Base-by-base conservation (phyloP, 208 protist genomes). In the Phytomonas sp. region DNA sequence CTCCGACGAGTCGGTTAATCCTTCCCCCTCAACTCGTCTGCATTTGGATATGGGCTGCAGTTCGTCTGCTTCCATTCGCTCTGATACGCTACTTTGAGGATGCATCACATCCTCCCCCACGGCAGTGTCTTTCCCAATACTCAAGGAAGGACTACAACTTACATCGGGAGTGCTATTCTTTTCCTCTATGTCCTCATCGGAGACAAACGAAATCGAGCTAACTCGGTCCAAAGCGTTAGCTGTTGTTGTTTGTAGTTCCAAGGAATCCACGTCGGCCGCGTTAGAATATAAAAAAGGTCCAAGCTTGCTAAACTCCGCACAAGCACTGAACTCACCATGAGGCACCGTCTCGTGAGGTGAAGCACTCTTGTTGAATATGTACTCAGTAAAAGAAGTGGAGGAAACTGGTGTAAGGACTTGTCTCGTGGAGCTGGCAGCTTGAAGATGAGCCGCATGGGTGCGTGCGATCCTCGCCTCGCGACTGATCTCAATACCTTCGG, bases 351-450 rank as follows among this genome's bases (percentile, higher is more conserved):
- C 20, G 11, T 4, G 20, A 26, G 20, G 20, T 56, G 46, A 26
- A 56, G 17, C 46, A 5, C 26, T 56, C 46, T 56, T 56, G 13
- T 81, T 82, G 64, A 87, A 83, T 6, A 71, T 68, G 56, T 80
- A 89, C 72, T 88, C 85, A 32, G 88, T 85, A 32, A 91, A 81
- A 13, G 88, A 76, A 33, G 88, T 90, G 23, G 85, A 83, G 29
- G 88, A 89, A 46, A 94, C 77, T 11, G 83, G 83, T 28, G 78
- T 85, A 43, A 77, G 81, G n/a, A 66, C 76, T 29, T 77, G 61
- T 66, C 76, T 77, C 31, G 72, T 82, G 46, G 75, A 33, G 67
- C 82, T 74, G 0, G 76, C 71, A 8, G 75, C 66, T 33, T 67
- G 79, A 61, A 66, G 37, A 56, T 84, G 81, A 3, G 74, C 75